phyloP scores from a whole-genome alignment of 768 basidiomycete species.

The Kwoniella sp. region DNA sequence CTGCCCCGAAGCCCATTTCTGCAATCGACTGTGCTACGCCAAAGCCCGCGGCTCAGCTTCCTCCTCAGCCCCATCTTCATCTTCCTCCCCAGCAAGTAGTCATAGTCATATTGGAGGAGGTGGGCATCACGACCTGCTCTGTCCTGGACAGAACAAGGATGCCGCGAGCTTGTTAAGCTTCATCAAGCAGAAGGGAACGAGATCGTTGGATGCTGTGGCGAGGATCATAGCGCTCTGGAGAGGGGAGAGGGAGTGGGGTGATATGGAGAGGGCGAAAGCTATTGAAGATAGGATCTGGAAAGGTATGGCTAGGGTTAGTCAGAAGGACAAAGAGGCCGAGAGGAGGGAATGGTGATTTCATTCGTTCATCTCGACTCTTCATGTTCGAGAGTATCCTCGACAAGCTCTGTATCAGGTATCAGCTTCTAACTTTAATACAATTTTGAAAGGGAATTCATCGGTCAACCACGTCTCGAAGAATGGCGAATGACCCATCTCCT shows the following conservation, averaged over 20 bases:
- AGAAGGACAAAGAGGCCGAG: slow-evolving; percentile 64
- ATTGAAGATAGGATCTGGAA: slow-evolving; percentile 58
- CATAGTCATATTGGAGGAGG: background rate
- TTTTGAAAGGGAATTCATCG: slow-evolving; percentile 47
- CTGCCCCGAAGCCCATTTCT: slow-evolving; percentile 67
- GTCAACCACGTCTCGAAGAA: slow-evolving; percentile 24
- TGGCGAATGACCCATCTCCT: slow-evolving; percentile 71
- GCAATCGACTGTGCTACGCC: slow-evolving; percentile 73
- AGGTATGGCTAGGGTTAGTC: slow-evolving; percentile 71
- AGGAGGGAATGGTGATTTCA: slow-evolving; percentile 45
- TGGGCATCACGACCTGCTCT: slow-evolving; percentile 69
- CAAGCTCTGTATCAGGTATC: too few relatives aligned
- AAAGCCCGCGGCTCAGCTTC: slow-evolving; percentile 61
- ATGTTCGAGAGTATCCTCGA: too few relatives aligned
- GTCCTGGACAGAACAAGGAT: slow-evolving; percentile 73
- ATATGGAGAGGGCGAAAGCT: slow-evolving; percentile 60
- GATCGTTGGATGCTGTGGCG: slow-evolving; percentile 72
- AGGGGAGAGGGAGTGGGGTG: slow-evolving; percentile 62
- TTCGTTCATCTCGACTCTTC: too few relatives aligned
- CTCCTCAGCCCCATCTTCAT: background rate
- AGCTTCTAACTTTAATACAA: too few relatives aligned
- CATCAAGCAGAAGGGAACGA: slow-evolving; percentile 67
- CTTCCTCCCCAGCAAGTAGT: background rate
- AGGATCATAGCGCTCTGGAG: slow-evolving; percentile 69
- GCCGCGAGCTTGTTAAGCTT: slow-evolving; percentile 65